Base-by-base conservation (phyloP, 2,329 filamentous ascomycete species). In the Fusarium robinianum region DNA sequence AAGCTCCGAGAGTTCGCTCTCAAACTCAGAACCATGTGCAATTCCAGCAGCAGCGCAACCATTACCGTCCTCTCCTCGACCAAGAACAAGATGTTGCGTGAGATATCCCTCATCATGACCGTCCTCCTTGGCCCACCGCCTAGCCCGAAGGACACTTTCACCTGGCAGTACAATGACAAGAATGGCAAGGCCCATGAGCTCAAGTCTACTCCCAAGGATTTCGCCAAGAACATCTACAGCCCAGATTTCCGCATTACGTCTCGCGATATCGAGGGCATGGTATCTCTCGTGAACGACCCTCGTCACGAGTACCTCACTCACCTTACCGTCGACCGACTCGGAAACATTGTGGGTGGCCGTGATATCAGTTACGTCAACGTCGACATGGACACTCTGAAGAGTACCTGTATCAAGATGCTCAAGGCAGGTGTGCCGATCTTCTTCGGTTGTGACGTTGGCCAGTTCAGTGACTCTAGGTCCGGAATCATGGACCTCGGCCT, bases 1-100 rank as follows among this genome's bases (percentile, higher is more conserved):
- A 95, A 95, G 71, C 78, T 96, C 22, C 84, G 90, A n/a, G 89
- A 95, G 67, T 85, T 89, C 58, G 89, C 86, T 2, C 69, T 95
- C n/a, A 72, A 75, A 17, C 76, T 95, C 8, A 81, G 89, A n/a
- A 67, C 70, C 2, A 64, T 90, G 29, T 71, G 76, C 34, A 54
- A 57, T 23, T 47, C 57, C 7, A 32, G 49, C 23, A 60, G 55
- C 9, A 63, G 57, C 12, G 55, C 71, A 32, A 63, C 67, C 3
- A 70, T 53, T 50, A 69, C 56, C 52, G 69, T 47, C 52, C 69
- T 67, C 55, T 81, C 62, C 55, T 75, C 45, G 12, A 71, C 75
- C 49, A 95, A 94, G 67, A 78, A 81, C 46, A 78, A 78, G 56
- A 91, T 94, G 81, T 75, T 96, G 67, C 81, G 81, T 42, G 87